A percentile compares a stretch with the other conserved stretches of the same genome.
These are phyloP conservation scores for Chytriomyces hyalinus DNA, from an alignment of 192 early-diverging fungal species.

Conservation along the genomic window DNA sequence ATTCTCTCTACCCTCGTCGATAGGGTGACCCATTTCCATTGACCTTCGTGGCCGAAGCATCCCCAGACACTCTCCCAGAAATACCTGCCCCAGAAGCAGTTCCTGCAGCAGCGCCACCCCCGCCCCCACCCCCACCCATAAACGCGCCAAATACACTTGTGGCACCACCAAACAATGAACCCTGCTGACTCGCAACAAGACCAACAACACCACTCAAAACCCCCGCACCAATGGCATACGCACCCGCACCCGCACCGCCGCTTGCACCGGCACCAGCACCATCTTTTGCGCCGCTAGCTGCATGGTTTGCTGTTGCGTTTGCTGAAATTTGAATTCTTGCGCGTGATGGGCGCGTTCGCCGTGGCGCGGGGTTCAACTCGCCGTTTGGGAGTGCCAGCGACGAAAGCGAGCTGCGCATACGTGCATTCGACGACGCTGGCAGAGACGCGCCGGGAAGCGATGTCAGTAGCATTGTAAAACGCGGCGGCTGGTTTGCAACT, in stretches of 20 bases:
- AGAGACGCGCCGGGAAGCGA: conserved; percentile 3
- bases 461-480: conserved; percentile 61
- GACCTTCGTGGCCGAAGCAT: no score
- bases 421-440: background rate
- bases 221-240: background rate
- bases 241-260: no score
- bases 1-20: no score
- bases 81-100: background rate
- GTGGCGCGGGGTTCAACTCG: conserved; percentile 7
- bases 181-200: conserved; percentile 9
- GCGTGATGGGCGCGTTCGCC: background rate
- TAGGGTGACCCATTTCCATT: no score
- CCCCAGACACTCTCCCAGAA: no score
- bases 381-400: background rate
- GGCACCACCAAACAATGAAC: conserved; percentile 9
- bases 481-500: conserved; percentile 54
- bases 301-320: conserved; percentile 12
- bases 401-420: background rate
- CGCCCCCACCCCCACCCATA: conserved; percentile 3
- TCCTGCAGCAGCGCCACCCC: background rate
- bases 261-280: background rate
- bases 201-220: conserved; percentile 27
- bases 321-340: conserved; percentile 12
- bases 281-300: background rate
- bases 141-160: conserved; percentile 11